Evolutionary conservation across 768 basidiomycete genomes (phyloP).

Genomic region (Melanogaster broomeanus): DNA sequence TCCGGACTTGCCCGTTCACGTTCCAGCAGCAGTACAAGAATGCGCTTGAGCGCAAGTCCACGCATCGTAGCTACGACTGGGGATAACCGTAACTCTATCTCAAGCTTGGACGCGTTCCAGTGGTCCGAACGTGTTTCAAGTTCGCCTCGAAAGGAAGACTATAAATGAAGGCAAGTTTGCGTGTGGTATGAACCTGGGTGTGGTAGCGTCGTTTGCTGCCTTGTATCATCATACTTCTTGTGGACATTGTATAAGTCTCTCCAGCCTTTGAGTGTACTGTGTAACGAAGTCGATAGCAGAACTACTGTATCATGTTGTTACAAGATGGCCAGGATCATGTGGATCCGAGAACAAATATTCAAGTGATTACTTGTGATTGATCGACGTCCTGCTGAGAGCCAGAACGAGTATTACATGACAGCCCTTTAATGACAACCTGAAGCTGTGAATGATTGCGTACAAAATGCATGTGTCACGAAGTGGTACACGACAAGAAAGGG

Average conservation of each 20-base stretch:
- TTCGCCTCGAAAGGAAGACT: slow-evolving; percentile 32
- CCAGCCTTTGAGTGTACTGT: background rate
- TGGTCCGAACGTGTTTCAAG: slow-evolving; percentile 35
- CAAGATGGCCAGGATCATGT: background rate
- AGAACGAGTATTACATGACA: slow-evolving; percentile 10
- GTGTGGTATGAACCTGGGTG: background rate
- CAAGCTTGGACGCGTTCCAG: slow-evolving; percentile 33
- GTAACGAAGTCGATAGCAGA: background rate
- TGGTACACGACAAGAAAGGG: slow-evolving; percentile 9
- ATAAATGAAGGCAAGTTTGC: slow-evolving; percentile 10
- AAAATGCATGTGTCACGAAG: slow-evolving; percentile 16
- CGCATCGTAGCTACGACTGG: slow-evolving; percentile 31
- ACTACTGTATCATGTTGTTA: background rate
- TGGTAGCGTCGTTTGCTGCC: too few relatives aligned
- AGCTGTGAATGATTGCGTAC: slow-evolving; percentile 21
- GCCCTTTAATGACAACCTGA: background rate
- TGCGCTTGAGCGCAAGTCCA: slow-evolving; percentile 34
- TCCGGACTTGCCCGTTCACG: slow-evolving; percentile 43
- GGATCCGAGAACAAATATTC: too few relatives aligned
- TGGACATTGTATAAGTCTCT: background rate
- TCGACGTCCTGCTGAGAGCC: too few relatives aligned
- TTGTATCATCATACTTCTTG: too few relatives aligned
- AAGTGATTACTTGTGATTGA: too few relatives aligned
- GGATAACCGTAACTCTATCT: slow-evolving; percentile 33
- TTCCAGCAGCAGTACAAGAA: slow-evolving; percentile 44